phyloP scores from a whole-genome alignment of 106 monocot genomes.

The Cymbidium sinense region DNA sequence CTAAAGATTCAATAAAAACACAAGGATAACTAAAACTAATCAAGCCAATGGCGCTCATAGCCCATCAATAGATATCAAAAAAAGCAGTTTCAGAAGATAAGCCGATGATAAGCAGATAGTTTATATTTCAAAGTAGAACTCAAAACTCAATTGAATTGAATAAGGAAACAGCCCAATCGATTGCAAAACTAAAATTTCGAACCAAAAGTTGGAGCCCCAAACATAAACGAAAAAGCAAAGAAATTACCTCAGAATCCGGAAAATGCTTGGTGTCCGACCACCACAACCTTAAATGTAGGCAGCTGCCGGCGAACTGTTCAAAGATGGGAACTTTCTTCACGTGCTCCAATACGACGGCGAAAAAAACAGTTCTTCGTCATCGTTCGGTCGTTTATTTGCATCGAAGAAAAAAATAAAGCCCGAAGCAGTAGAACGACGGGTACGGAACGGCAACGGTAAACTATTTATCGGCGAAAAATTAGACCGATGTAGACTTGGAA shows the following conservation, averaged over 20 bases:
- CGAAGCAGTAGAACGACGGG: neutral
- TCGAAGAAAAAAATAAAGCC: neutral
- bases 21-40: too few species aligned
- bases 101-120: too few species aligned
- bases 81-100: too few species aligned
- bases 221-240: neutral
- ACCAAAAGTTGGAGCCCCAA: neutral
- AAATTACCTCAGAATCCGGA: neutral
- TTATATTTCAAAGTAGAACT: too few species aligned
- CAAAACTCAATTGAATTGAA: too few species aligned
- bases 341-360: neutral
- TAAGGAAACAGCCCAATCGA: neutral
- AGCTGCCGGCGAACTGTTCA: neutral
- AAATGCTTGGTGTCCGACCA: neutral
- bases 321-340: neutral
- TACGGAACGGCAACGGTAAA: conserved; percentile 3
- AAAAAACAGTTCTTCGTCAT: neutral
- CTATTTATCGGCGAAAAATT: neutral
- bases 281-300: neutral
- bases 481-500: neutral
- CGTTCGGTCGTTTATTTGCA: neutral
- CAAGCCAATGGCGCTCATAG: too few species aligned
- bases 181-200: neutral
- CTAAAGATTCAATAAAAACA: neutral
- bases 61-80: too few species aligned